Percentiles rank a stretch among this genome's conserved stretches.
Evolutionary conservation across 306 rosid genomes (phyloP).

Genomic region (Ziziphus jujuba): DNA sequence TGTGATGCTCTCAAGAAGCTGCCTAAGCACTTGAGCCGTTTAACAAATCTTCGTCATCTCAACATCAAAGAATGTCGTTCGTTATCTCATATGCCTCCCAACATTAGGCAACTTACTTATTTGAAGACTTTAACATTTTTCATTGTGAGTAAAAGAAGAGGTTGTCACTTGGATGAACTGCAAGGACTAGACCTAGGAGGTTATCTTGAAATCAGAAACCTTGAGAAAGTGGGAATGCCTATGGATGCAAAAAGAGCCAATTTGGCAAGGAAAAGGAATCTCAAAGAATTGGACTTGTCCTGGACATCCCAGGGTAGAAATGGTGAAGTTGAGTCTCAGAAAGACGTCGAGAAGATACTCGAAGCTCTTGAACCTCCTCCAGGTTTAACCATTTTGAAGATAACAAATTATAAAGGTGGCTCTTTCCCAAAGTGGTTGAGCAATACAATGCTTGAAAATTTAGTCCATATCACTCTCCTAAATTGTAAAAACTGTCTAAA

Average conservation of each 20-base stretch:
- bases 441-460: constrained; percentile 6
- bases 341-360: not conserved
- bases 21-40: not conserved
- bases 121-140: not conserved
- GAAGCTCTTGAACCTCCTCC: constrained; percentile 5
- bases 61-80: not conserved
- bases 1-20: not conserved
- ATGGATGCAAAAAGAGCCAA: not conserved
- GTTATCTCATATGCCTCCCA: not conserved
- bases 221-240: constrained; percentile 3
- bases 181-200: constrained; percentile 1
- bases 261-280: constrained; percentile 9
- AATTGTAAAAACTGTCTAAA: constrained; percentile 8
- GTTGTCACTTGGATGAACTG: constrained; percentile 6
- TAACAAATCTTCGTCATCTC: constrained; percentile 11
- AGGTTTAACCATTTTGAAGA: not conserved
- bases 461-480: not conserved
- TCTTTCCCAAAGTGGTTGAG: constrained; percentile 7
- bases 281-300: not conserved
- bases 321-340: constrained; percentile 1
- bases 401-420: not conserved
- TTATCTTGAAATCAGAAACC: not conserved
- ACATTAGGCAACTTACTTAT: not conserved
- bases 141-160: not conserved
- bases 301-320: constrained; percentile 5